A percentile compares a stretch with the other conserved stretches of the same genome.
These are phyloP conservation scores for Trichophyton verrucosum DNA, from an alignment of 2,329 filamentous ascomycete genomes.

Conservation along the genomic window DNA sequence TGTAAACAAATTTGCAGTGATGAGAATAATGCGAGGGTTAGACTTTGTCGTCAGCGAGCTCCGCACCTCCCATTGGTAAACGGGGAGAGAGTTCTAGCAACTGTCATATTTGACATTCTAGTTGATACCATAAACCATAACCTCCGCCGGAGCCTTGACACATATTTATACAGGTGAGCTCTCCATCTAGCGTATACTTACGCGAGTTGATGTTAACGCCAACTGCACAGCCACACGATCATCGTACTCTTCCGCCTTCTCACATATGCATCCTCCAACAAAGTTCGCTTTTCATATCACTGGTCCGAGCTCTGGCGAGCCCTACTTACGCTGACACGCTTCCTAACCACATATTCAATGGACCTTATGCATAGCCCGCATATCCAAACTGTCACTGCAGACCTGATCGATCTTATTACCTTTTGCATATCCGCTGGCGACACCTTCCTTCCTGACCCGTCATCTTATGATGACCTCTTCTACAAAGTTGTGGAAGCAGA, in stretches of 20 bases:
- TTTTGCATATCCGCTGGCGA: slow-evolving; percentile 78
- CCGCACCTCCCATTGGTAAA: slow-evolving; percentile 68
- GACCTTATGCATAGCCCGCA: slow-evolving; percentile 59
- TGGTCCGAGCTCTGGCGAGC: slow-evolving; percentile 93
- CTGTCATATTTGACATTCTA: slow-evolving; percentile 71
- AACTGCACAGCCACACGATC: slow-evolving; percentile 47
- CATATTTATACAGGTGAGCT: slow-evolving; percentile 62
- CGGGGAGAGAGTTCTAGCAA: slow-evolving; percentile 59
- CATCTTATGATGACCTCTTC: slow-evolving; percentile 90
- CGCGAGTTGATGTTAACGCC: not conserved
- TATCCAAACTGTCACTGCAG: slow-evolving; percentile 61
- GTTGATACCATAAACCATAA: slow-evolving; percentile 92
- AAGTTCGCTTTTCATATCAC: slow-evolving; percentile 74
- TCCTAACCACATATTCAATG: slow-evolving; percentile 72
- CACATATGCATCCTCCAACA: slow-evolving; percentile 69
- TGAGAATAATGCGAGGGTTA: slow-evolving; percentile 59
- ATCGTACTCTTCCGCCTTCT: slow-evolving; percentile 73
- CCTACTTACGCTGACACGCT: slow-evolving; percentile 74
- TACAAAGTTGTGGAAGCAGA: slow-evolving; percentile 95
- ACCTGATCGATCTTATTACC: slow-evolving; percentile 69
- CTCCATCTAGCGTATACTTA: not conserved
- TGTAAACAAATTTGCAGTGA: slow-evolving; percentile 77
- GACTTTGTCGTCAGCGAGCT: slow-evolving; percentile 77
- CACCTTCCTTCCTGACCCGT: slow-evolving; percentile 74
- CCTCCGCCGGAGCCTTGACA: slow-evolving; percentile 69